Conservation (phyloP, 2,329 filamentous ascomycete genomes). For the Neonectria ditissima region DNA sequence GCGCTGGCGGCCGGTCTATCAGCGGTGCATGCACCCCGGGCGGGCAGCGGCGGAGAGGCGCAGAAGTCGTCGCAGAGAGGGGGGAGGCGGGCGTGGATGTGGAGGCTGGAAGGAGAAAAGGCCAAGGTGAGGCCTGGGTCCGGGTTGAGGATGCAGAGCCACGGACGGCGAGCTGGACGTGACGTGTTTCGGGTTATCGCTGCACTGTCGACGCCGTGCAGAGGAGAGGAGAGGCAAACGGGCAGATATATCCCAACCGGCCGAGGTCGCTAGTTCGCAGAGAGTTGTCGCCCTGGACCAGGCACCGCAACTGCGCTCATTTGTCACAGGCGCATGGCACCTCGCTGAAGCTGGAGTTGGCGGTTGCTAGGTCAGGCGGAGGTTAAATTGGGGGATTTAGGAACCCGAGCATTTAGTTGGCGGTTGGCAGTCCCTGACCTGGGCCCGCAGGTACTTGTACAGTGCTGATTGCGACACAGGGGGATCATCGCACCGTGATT, state of each 20-base stretch:
- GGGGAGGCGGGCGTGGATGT: constrained; percentile 25
- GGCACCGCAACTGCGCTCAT: constrained; percentile 32
- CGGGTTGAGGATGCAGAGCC: not conserved
- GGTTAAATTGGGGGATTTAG: constrained; percentile 40
- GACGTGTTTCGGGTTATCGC: constrained; percentile 8
- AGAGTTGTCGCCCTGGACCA: constrained; percentile 31
- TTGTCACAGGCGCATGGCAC: constrained; percentile 42
- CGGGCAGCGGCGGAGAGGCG: constrained; percentile 17
- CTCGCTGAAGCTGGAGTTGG: constrained; percentile 33
- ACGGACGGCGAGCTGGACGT: constrained; percentile 11
- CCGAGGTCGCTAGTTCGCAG: constrained; percentile 14
- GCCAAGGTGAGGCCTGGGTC: constrained; percentile 3
- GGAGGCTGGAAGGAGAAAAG: constrained; percentile 3
- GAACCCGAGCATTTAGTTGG: constrained; percentile 30
- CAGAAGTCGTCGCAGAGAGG: constrained; percentile 15
- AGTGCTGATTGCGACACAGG: constrained; percentile 27
- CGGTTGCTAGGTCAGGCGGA: constrained; percentile 42
- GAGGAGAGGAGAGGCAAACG: constrained; percentile 19
- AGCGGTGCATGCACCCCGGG: constrained; percentile 46
- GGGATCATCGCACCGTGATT: not conserved
- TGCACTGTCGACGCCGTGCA: not conserved
- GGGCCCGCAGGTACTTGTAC: constrained; percentile 29
- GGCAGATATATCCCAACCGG: not conserved
- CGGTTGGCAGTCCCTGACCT: constrained; percentile 16
- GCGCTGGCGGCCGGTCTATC: constrained; percentile 39